A percentile compares a stretch with the other conserved stretches of the same genome.
These are phyloP conservation scores for Trichoderma erinaceum DNA, from an alignment of 495 filamentous ascomycete species.

Conservation along the genomic window DNA sequence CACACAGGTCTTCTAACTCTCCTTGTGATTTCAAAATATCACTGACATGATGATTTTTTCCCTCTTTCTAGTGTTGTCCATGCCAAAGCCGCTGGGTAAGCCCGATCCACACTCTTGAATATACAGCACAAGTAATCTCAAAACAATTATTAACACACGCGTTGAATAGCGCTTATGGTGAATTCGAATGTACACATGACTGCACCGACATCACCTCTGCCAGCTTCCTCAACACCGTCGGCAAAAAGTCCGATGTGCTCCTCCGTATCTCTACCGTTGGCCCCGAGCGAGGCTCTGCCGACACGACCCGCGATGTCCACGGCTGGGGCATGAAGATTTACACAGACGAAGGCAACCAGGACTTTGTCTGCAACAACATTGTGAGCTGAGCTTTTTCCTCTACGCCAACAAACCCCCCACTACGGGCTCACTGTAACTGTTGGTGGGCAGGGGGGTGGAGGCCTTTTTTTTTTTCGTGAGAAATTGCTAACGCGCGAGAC, in stretches of 20 bases:
- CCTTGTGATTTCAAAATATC: constrained; percentile 12
- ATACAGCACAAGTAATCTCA: not conserved
- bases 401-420: not conserved
- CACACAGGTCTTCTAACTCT: constrained; percentile 32
- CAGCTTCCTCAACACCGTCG: constrained; percentile 36
- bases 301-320: constrained; percentile 49
- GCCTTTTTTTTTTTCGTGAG: not conserved
- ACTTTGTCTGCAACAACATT: constrained; percentile 51
- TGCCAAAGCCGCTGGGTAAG: constrained; percentile 10
- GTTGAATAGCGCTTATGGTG: constrained; percentile 59
- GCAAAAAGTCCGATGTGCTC: constrained; percentile 51
- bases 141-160: not conserved
- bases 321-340: constrained; percentile 60
- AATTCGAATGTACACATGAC: constrained; percentile 67
- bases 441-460: not conserved
- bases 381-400: not conserved
- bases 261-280: constrained; percentile 55
- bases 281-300: constrained; percentile 47
- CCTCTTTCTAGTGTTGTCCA: not conserved
- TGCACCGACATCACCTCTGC: constrained; percentile 24
- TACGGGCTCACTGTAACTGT: not conserved
- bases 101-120: not conserved
- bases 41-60: not conserved
- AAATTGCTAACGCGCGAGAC: not conserved
- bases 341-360: constrained; percentile 55